Base-by-base conservation (phyloP, 495 filamentous ascomycete genomes). In the Platismatia glauca region DNA sequence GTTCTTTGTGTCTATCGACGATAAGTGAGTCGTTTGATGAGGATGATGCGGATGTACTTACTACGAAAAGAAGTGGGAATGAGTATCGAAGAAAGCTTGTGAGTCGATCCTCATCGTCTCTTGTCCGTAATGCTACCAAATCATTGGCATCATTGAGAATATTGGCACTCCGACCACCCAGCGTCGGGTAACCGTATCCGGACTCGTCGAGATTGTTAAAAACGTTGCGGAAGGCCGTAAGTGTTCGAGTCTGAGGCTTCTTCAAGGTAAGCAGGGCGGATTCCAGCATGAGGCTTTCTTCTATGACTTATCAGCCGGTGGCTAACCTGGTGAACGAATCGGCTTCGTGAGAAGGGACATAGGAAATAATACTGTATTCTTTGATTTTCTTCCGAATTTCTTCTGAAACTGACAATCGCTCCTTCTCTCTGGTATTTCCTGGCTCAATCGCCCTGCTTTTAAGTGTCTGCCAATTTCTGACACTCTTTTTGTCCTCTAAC, bases 311-410 rank as follows among this genome's bases (percentile, higher is more conserved):
- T 48, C 16, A 57, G 20, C 24, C 35, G 9, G 35, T n/a, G 7
- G n/a, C n/a, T n/a, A n/a, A n/a, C n/a, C n/a, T n/a, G n/a, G n/a
- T n/a, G n/a, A n/a, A n/a, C 55, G 13, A 41, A 41, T 41, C 39
- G 3, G 39, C 8, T 11, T 38, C 34, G 39, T 39, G 34, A 13
- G 13, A 58, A 18, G 5, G 24, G 33, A 50, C 8, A n/a, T n/a
- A n/a, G n/a, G n/a, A n/a, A n/a, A n/a, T 53, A 44, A 2, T 16
- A 65, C 65, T 24, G 48, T 65, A 61, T 52, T 67, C 62, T 58
- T 64, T 67, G 1, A 67, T 27, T 52, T 55, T 60, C 57, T n/a
- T 34, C 29, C 65, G 39, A 4, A 67, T 64, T 16, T 55, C 31
- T 34, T 4, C 20, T 13, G 33, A 16, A 37, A 67, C 1, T 29